Evolutionary conservation across 83 land plant species (phyloP).

Genomic region (Picea engelmannii): DNA sequence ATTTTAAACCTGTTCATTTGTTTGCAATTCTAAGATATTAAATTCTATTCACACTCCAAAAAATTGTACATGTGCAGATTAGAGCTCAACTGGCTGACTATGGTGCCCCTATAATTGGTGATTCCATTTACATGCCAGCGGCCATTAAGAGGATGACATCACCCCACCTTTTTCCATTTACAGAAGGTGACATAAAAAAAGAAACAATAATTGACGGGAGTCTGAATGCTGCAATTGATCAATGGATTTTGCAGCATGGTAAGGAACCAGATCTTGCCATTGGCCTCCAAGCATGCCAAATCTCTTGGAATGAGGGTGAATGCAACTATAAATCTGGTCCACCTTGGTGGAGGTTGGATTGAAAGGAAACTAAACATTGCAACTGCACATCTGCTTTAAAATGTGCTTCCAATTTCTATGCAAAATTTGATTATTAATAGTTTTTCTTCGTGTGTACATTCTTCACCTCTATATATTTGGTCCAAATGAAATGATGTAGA

Average conservation of each 20-base stretch:
- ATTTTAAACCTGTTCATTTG: background rate
- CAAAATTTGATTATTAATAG: background rate
- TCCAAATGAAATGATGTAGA: too few species aligned
- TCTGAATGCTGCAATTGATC: conserved; percentile 30
- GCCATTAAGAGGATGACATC: conserved; percentile 38
- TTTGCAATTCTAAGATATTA: background rate
- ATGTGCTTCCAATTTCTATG: too few species aligned
- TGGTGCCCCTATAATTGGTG: conserved; percentile 92
- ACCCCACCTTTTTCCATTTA: conserved; percentile 61
- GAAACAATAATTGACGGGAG: background rate
- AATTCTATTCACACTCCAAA: background rate
- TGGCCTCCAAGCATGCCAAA: conserved; percentile 90
- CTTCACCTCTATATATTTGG: too few species aligned
- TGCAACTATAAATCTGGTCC: conserved; percentile 61
- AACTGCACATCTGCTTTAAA: background rate
- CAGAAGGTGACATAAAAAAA: conserved; percentile 28
- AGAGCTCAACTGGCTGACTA: conserved; percentile 92
- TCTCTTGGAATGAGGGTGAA: conserved; percentile 86
- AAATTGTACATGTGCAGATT: conserved; percentile 49
- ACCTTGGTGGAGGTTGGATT: conserved; percentile 82
- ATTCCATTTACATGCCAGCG: conserved; percentile 94
- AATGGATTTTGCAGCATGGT: conserved; percentile 78
- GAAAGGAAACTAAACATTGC: background rate
- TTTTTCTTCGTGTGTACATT: background rate
- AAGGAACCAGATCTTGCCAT: conserved; percentile 79